Base-by-base conservation (phyloP, 208 protist species). In the Willaertia magna region DNA sequence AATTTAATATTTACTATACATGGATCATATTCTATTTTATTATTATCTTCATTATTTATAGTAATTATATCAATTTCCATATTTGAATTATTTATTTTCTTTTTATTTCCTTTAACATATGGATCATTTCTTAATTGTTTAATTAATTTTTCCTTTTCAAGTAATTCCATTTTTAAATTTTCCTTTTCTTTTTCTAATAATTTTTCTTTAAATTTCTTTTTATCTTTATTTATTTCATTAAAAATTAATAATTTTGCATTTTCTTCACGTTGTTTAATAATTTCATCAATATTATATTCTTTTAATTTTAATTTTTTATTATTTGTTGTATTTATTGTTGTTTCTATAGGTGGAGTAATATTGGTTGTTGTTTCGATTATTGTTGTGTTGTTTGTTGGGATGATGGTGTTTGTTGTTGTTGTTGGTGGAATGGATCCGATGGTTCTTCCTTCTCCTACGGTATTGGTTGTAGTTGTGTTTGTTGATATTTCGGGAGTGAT, bases 301-400 rank as follows among this genome's bases (percentile, higher is more conserved):
- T 51, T 49, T 84, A 49, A 49, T 49, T 84, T 84, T 84, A 49
- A 49, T 49, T 84, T 67, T 12, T 44, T 44, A 42, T 47, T 84
- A 18, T 26, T 59, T 59, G n/a, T n/a, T n/a, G n/a, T n/a, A n/a
- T n/a, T 7, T 9, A 67, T 9, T 67, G 9, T 67, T 67, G 22
- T 67, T 26, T 9, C 12, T 67, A 49, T 49, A 16, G 12, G 47
- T n/a, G n/a, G n/a, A n/a, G n/a, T n/a, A n/a, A n/a, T n/a, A n/a
- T n/a, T n/a, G n/a, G n/a, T n/a, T n/a, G n/a, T 67, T 67, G 22
- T 67, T 26, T 9, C 12, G 26, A 49, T 49, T 49, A 49, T 4
- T n/a, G 9, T n/a, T 3, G 51, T n/a, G 22, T 59, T 14, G 26
- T 14, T n/a, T 14, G 51, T n/a, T 59, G n/a, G n/a, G n/a, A n/a